Base-by-base conservation (phyloP, 2,329 filamentous ascomycete genomes). In the Apiospora arundinis region DNA sequence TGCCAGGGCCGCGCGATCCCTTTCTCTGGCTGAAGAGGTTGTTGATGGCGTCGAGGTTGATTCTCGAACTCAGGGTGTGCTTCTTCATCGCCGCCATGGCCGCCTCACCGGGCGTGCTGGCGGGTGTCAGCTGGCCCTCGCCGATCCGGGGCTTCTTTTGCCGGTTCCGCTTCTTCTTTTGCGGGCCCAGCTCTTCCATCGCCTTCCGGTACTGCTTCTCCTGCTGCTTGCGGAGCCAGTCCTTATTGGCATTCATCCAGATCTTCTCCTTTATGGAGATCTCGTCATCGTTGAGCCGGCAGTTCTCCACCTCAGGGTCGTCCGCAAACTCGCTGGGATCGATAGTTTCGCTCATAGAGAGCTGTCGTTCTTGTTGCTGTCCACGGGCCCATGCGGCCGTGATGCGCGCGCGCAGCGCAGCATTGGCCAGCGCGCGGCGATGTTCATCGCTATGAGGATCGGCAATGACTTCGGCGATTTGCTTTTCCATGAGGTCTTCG, bases 231-330 rank as follows among this genome's bases (percentile, higher is more conserved):
- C 95, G 93, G 49, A 99, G 86, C 89, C 95, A 99, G 75, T 97
- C 94, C 80, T 96, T 95, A 81, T 99, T 98, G 79, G 95, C 92
- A 72, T 95, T 95, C 60, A 97, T 91, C 96, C 96, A 99, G 69
- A 98, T 93, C 72, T 91, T 90, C 81, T 98, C 95, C 81, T 98
- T 98, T 78, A 95, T 90, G 45, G 89, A 89, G 2, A 92, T 89
- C 82, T 98, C 95, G 3, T 90, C 89, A 0, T 91, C 88, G 0
- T 88, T 89, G 6, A 98, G 86, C 46, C 95, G 82, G 78, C 95
- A 97, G 76, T 93, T 93, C 72, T 88, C 84, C 6, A 99, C 94
- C 81, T 99, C 96, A 0, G 91, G 92, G 74, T 99, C 96, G 76
- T 97, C 91, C 48, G 92, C 93, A 77, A 98, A 98, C 78, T 98